Conservation (phyloP, 345 rosid genomes). For the Gossypium sturtianum region DNA sequence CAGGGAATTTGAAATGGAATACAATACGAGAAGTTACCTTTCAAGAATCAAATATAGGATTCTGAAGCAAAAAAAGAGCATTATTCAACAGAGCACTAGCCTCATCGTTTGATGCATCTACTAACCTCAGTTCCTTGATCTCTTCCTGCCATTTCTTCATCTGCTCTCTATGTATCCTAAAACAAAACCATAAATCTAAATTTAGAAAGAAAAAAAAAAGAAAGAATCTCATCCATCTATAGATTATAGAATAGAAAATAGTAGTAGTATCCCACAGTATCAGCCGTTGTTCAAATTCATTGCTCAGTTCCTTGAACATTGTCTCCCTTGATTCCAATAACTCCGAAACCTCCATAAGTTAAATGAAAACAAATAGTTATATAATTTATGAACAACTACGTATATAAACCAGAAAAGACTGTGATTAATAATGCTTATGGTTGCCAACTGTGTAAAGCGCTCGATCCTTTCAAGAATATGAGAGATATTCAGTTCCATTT, state of each 20-base stretch:
- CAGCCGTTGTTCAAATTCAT: constrained; percentile 65
- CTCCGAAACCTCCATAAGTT: constrained; percentile 53
- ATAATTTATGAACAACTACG: neutral
- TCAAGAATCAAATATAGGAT: constrained; percentile 42
- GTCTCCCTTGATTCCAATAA: constrained; percentile 68
- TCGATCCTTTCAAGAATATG: constrained; percentile 66
- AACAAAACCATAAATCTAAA: neutral
- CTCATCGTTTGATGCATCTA: constrained; percentile 80
- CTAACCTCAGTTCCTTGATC: constrained; percentile 62
- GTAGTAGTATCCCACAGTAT: constrained; percentile 35
- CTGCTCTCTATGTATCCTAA: constrained; percentile 48
- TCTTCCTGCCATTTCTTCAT: constrained; percentile 81
- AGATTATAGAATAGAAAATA: neutral
- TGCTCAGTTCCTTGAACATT: constrained; percentile 68
- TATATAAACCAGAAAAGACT: neutral
- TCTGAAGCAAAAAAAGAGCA: constrained; percentile 35
- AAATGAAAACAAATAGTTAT: neutral
- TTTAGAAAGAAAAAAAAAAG: too few relatives aligned
- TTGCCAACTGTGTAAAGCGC: constrained; percentile 67
- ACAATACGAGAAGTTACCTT: neutral
- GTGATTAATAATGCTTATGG: neutral
- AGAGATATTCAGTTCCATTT: constrained; percentile 56
- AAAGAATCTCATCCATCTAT: neutral
- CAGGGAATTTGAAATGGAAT: too few relatives aligned
- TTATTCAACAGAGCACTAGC: constrained; percentile 44